A percentile compares a stretch with the other conserved stretches of the same genome.
Evolutionary conservation across 2,329 filamentous ascomycete species (phyloP).

Genomic region (Ophiostoma triangulosporum): DNA sequence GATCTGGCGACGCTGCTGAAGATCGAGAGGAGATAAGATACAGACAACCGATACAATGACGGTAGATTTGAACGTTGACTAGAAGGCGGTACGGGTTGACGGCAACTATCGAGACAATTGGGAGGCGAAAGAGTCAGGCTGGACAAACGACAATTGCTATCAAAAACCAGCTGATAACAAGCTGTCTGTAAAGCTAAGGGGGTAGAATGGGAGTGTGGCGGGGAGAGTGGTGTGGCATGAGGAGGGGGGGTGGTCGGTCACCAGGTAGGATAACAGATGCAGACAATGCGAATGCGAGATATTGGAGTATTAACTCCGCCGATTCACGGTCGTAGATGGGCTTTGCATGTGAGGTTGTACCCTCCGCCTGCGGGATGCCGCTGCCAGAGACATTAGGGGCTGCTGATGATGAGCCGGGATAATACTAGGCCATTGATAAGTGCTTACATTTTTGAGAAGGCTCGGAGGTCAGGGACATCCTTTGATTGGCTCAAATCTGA

Average conservation of each 20-base stretch:
- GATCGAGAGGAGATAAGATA: not conserved
- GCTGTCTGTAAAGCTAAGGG: not conserved
- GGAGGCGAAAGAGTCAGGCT: not conserved
- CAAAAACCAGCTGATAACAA: not conserved
- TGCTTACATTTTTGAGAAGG: not conserved
- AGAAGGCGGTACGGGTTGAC: not conserved
- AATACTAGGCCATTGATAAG: not conserved
- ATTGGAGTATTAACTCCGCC: not conserved
- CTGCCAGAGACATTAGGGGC: not conserved
- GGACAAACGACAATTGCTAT: not conserved
- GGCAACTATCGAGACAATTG: not conserved
- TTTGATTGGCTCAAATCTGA: not conserved
- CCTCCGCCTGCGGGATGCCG: not conserved
- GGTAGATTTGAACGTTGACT: not conserved
- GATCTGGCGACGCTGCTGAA: not conserved
- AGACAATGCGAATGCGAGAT: not conserved
- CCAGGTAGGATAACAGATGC: not conserved
- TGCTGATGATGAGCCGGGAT: not conserved
- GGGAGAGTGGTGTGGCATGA: not conserved
- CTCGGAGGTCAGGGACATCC: not conserved
- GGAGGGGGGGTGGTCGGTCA: not conserved
- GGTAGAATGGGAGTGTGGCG: not conserved
- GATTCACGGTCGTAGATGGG: not conserved
- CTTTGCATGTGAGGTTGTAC: not conserved
- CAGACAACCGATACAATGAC: not conserved